These are phyloP conservation scores for Nannochloropsis oceanica DNA, from an alignment of 108 stramenopile genomes.

Conservation along the genomic window DNA sequence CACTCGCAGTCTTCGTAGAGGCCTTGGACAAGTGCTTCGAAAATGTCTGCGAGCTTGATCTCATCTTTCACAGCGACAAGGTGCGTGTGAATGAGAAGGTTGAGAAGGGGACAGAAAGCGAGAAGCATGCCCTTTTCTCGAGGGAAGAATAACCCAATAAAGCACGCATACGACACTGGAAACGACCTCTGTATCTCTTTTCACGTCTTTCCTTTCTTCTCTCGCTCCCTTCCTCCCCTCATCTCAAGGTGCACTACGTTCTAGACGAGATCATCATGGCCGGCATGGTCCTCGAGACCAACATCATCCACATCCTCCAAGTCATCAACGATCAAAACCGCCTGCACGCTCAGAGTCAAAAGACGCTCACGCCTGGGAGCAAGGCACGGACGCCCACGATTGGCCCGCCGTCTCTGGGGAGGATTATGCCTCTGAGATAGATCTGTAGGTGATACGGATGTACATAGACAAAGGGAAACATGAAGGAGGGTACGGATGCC, in stretches of 20 bases:
- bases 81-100: slow-evolving; percentile 17
- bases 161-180: not conserved
- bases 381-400: not conserved
- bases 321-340: slow-evolving; percentile 84
- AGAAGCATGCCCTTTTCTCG: no score
- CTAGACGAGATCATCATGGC: slow-evolving; percentile 95
- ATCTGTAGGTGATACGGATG: no score
- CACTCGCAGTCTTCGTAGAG: slow-evolving; percentile 78
- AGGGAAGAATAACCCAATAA: no score
- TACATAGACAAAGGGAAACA: no score
- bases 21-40: slow-evolving; percentile 96
- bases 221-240: not conserved
- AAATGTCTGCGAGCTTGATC: slow-evolving; percentile 98
- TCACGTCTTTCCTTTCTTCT: not conserved
- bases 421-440: not conserved
- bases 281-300: slow-evolving; percentile 98
- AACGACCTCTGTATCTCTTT: not conserved
- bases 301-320: slow-evolving; percentile 69
- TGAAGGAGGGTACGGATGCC: no score
- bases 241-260: slow-evolving; percentile 39
- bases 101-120: no score
- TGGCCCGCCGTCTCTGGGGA: not conserved
- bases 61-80: slow-evolving; percentile 95
- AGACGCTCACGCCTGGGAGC: not conserved
- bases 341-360: slow-evolving; percentile 46